Evolutionary conservation across 2,329 filamentous ascomycete genomes (phyloP).

Genomic region (Myrmaecium sp.): DNA sequence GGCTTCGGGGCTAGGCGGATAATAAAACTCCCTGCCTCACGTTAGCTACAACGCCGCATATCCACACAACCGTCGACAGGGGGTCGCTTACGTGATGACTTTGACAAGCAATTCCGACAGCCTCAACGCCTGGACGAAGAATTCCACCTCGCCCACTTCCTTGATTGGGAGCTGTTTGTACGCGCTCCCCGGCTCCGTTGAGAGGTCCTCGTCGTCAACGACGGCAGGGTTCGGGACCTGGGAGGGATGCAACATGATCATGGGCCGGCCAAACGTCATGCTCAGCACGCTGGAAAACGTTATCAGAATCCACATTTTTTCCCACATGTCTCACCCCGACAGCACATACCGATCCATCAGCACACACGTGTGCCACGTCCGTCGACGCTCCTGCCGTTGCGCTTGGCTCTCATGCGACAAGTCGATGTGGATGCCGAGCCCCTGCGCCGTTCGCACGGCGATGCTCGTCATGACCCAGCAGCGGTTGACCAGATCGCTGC

Average conservation of each 20-base stretch:
- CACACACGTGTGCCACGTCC: slow-evolving; percentile 6
- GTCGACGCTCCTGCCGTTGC: slow-evolving; percentile 6
- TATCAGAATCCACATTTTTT: no score
- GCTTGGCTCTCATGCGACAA: slow-evolving; percentile 4
- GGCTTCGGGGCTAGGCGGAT: no score
- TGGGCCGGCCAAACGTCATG: slow-evolving; percentile 8
- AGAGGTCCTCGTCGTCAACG: slow-evolving; percentile 3
- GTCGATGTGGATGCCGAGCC: slow-evolving; percentile 10
- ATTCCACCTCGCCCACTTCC: background rate
- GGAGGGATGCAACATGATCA: slow-evolving; percentile 4
- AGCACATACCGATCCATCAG: slow-evolving; percentile 6
- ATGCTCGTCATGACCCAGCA: slow-evolving; percentile 12
- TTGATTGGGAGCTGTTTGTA: background rate
- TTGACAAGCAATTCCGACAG: slow-evolving; percentile 3
- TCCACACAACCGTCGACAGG: background rate
- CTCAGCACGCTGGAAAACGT: slow-evolving; percentile 5
- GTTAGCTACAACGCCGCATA: no score
- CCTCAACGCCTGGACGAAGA: slow-evolving; percentile 2
- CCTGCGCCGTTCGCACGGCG: slow-evolving; percentile 12
- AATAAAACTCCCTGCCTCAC: no score
- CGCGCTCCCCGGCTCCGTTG: slow-evolving; percentile 1
- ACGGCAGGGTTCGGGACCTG: slow-evolving; percentile 2
- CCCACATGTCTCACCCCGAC: no score
- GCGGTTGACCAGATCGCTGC: slow-evolving; percentile 8
- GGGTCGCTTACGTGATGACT: slow-evolving; percentile 2